Conservation (phyloP, 2,329 filamentous ascomycete genomes). For the Epichloe bromicola region DNA sequence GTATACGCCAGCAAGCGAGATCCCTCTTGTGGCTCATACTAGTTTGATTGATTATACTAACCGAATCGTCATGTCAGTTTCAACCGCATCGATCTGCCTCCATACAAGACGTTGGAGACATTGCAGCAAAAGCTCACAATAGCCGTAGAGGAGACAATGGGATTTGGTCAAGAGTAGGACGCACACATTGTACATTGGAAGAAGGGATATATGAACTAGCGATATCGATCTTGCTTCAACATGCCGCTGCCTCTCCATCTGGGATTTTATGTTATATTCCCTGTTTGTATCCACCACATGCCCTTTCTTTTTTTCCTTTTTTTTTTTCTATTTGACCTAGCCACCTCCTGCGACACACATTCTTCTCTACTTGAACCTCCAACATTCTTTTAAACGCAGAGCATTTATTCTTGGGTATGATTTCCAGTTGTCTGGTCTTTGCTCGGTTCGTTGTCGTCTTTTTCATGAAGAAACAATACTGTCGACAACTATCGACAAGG, state of each 20-base stretch:
- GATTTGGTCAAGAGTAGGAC: slow-evolving; percentile 87
- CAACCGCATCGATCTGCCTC: slow-evolving; percentile 89
- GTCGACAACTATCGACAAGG: background rate
- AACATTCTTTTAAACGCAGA: background rate
- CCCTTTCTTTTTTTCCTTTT: background rate
- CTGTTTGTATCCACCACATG: background rate
- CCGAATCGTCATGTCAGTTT: slow-evolving; percentile 45
- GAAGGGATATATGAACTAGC: background rate
- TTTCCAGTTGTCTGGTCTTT: background rate
- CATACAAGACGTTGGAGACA: slow-evolving; percentile 79
- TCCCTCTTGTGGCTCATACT: background rate
- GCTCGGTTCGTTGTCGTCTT: background rate
- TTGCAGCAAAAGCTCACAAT: slow-evolving; percentile 86
- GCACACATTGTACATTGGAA: background rate
- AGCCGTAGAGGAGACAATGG: slow-evolving; percentile 96
- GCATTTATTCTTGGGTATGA: slow-evolving; percentile 1
- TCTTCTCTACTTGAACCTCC: background rate
- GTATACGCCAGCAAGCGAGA: slow-evolving; percentile 20
- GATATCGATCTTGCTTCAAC: slow-evolving; percentile 1
- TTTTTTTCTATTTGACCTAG: background rate
- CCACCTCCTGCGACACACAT: background rate
- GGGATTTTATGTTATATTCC: background rate
- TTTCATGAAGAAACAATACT: background rate
- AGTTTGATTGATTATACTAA: slow-evolving; percentile 10
- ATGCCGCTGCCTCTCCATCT: background rate